Percentiles rank a stretch among this genome's conserved stretches.
Conservation (phyloP, 768 basidiomycete species). For the Panaeolus papilionaceus region DNA sequence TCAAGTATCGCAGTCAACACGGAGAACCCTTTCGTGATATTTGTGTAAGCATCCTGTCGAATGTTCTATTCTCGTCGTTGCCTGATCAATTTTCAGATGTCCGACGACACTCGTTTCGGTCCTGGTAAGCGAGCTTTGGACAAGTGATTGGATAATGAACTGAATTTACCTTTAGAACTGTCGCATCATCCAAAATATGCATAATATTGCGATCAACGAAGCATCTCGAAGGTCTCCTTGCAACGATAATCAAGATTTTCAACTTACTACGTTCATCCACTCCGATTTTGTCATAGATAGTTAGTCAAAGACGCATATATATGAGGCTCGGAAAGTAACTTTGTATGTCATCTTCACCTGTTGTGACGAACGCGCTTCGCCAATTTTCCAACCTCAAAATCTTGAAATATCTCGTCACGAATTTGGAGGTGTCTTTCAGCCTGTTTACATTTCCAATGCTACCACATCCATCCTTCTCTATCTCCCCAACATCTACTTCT, state of each 20-base stretch:
- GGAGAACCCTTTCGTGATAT: not conserved
- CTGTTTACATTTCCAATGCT: no score
- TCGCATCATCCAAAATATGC: conserved; percentile 9
- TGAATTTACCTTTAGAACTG: not conserved
- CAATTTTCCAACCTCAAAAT: no score
- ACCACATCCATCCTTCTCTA: no score
- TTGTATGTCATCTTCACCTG: no score
- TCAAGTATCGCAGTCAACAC: not conserved
- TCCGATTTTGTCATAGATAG: not conserved
- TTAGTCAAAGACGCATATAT: not conserved
- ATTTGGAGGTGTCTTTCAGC: no score
- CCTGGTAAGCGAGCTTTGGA: not conserved
- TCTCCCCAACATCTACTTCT: no score
- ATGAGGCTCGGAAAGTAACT: not conserved
- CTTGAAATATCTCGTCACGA: no score
- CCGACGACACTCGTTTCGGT: not conserved
- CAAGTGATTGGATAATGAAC: not conserved
- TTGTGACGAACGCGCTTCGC: no score
- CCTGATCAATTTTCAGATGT: not conserved
- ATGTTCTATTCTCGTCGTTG: not conserved
- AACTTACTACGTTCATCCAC: not conserved
- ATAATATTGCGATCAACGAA: not conserved
- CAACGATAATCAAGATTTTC: not conserved
- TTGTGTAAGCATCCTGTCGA: not conserved
- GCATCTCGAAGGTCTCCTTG: not conserved